Conservation (phyloP, 2,329 filamentous ascomycete species). For the Pseudomassariella vexata region DNA sequence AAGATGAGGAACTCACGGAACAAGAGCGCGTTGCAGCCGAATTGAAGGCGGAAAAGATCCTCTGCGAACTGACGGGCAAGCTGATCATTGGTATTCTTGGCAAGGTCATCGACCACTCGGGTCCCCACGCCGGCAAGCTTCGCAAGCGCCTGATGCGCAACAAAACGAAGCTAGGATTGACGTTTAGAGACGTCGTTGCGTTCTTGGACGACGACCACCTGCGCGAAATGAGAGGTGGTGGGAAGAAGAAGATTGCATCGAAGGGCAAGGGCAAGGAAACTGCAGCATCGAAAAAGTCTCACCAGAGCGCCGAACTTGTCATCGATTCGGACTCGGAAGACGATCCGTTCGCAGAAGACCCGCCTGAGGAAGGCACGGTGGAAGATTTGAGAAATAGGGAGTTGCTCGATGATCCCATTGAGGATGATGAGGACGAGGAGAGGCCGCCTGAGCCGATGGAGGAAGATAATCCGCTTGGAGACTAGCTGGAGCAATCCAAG, state of each 20-base stretch:
- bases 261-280: conserved; percentile 37
- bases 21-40: conserved; percentile 57
- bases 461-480: conserved; percentile 17
- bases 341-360: conserved; percentile 39
- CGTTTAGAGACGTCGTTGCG: conserved; percentile 77
- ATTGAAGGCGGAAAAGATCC: conserved; percentile 73
- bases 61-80: conserved; percentile 82
- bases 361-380: conserved; percentile 52
- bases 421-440: conserved; percentile 36
- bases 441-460: conserved; percentile 23
- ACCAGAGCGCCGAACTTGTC: conserved; percentile 39
- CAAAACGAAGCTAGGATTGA: conserved; percentile 71
- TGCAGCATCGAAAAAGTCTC: conserved; percentile 31
- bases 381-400: conserved; percentile 53
- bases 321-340: conserved; percentile 36
- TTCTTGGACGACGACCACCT: conserved; percentile 69
- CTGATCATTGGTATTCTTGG: conserved; percentile 76
- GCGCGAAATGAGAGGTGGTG: conserved; percentile 33
- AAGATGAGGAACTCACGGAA: conserved; percentile 47
- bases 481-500: no score
- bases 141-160: conserved; percentile 72
- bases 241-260: conserved; percentile 35
- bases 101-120: conserved; percentile 63
- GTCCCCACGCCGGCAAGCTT: conserved; percentile 56
- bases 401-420: conserved; percentile 42